Evolutionary conservation across 257 asterid species (phyloP), one percentile per base, ranked within the genome.

Genomic region (Ophiorrhiza pumila): DNA sequence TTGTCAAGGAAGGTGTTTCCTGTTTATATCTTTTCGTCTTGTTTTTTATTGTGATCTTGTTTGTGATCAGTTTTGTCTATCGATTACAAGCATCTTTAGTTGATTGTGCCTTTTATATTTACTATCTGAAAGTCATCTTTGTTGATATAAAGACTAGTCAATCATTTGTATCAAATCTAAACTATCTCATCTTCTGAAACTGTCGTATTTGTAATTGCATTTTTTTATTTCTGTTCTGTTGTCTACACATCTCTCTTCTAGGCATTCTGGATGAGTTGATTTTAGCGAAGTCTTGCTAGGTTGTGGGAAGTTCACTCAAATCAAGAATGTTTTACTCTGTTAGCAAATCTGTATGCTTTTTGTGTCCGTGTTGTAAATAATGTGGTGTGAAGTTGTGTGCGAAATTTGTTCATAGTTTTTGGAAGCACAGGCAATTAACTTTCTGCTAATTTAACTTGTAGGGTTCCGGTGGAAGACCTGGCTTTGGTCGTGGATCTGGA

Each of bases 401-500:
- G 18, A 37, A 37, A 35, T 37, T 0, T 14, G 13, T 18, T 29
- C 56, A 0, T 25, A 7, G 56, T 65, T 15, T 42, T 65, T 1
- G 39, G 2, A 27, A 14, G 18, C 3, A 0, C 6, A 15, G 22
- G 27, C 45, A 4, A 32, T 0, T 4, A 31, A 17, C 11, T 25
- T 12, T 3, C 0, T 66, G 7, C 5, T 53, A 18, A 25, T 69
- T 22, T 7, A 5, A 25, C n/a, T 47, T 27, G 45, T 66, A 75
- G 79, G 75, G 77, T 69, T 23, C 77, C n/a, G 84, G 84, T 74
- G 82, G 82, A 74, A 73, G 84, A 46, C 75, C 84, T 31, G 79
- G 79, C 25, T 80, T 80, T 27, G 84, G 84, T 0, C 84, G 84
- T 63, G 84, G 84, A 64, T 63, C 84, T 41, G 84, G 81, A 62